Conservation (phyloP, 139 green algal genomes). For the Chlamydomonas sp. region DNA sequence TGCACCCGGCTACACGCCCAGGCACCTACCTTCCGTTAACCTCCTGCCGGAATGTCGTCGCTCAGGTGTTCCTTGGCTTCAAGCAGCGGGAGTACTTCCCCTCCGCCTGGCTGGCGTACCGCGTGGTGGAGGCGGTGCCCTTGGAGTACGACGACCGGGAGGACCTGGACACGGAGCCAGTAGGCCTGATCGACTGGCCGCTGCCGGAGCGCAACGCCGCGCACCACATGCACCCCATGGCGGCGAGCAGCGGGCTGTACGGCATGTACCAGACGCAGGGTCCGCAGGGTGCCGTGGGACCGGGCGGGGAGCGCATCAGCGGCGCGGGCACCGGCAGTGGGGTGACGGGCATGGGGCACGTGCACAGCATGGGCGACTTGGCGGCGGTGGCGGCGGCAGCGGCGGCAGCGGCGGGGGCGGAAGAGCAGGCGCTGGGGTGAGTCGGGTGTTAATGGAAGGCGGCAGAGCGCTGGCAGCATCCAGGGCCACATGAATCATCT, state of each 20-base stretch:
- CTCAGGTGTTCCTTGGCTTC: constrained; percentile 87
- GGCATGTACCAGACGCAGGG: neutral
- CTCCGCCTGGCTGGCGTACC: constrained; percentile 51
- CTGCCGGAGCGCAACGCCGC: constrained; percentile 33
- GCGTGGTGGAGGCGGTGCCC: constrained; percentile 22
- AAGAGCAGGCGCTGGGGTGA: no score
- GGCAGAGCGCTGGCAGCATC: no score
- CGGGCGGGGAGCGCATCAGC: no score
- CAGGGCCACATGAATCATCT: no score
- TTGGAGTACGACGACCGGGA: constrained; percentile 9
- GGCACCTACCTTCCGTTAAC: neutral
- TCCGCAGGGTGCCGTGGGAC: no score
- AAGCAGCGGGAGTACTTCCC: constrained; percentile 68
- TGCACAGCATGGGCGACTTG: constrained; percentile 19
- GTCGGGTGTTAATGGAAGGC: no score
- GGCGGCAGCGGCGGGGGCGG: no score
- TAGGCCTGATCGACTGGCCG: constrained; percentile 36
- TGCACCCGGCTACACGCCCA: neutral
- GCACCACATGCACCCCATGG: constrained; percentile 9
- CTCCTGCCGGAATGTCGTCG: neutral
- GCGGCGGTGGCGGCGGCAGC: neutral
- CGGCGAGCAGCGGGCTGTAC: neutral
- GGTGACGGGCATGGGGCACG: neutral
- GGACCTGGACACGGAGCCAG: constrained; percentile 20
- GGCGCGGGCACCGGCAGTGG: neutral